Evolutionary conservation across 768 basidiomycete species (phyloP).

Genomic region (Boletus barrowsii): DNA sequence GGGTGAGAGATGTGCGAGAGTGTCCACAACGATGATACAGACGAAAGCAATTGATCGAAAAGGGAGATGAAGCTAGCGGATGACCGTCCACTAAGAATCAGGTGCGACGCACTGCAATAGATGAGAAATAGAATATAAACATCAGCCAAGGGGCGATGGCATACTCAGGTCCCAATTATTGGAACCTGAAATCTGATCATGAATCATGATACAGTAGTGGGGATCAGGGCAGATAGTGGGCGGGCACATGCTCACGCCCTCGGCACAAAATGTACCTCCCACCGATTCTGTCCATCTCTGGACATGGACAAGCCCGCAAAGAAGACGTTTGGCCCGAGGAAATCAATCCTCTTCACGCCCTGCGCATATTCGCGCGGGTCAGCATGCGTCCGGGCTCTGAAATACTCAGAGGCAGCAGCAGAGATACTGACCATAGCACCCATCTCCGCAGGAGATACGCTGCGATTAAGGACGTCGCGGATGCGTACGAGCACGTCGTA

Average conservation of each 20-base stretch:
- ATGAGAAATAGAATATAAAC: constrained; percentile 17
- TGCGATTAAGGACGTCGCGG: constrained; percentile 25
- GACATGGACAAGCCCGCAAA: constrained; percentile 33
- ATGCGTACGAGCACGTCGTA: constrained; percentile 29
- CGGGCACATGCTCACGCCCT: constrained; percentile 10
- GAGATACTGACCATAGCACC: constrained; percentile 21
- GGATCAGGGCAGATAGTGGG: neutral
- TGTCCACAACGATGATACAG: constrained; percentile 14
- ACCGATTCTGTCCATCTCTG: constrained; percentile 26
- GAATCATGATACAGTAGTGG: constrained; percentile 2
- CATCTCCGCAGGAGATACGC: constrained; percentile 26
- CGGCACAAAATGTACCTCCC: constrained; percentile 27
- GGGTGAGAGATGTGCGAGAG: neutral
- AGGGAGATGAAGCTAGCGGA: neutral
- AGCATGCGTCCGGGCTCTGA: constrained; percentile 26
- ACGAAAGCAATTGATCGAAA: constrained; percentile 1
- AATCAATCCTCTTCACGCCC: constrained; percentile 40
- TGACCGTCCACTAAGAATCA: constrained; percentile 9
- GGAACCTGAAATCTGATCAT: constrained; percentile 11
- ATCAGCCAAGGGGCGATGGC: neutral
- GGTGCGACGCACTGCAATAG: constrained; percentile 3
- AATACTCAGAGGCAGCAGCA: constrained; percentile 27
- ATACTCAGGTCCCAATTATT: constrained; percentile 10
- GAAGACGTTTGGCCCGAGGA: constrained; percentile 30
- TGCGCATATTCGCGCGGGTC: constrained; percentile 37